Conservation (phyloP, 192 early-diverging fungal genomes). For the Entomortierella parvispora region DNA sequence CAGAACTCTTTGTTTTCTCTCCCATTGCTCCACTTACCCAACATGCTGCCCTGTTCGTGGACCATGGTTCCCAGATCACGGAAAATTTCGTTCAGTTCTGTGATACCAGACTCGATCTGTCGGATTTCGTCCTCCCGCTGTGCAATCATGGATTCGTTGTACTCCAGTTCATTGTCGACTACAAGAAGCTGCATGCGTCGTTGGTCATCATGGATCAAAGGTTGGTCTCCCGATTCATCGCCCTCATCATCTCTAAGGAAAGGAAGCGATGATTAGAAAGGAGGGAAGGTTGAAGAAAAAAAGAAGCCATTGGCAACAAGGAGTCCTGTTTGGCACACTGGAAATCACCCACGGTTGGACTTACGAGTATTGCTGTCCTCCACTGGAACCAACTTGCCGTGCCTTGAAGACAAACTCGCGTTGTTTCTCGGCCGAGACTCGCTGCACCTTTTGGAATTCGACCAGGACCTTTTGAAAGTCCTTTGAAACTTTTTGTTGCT, state of each 20-base stretch:
- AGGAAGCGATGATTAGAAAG: background rate
- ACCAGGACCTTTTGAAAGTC: constrained; percentile 93
- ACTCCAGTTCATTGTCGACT: constrained; percentile 92
- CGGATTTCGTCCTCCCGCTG: constrained; percentile 94
- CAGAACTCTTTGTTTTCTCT: too few relatives aligned
- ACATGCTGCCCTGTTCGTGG: constrained; percentile 91
- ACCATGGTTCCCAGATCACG: constrained; percentile 95
- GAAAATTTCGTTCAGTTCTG: constrained; percentile 97
- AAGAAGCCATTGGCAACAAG: constrained; percentile 4
- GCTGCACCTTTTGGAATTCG: constrained; percentile 90
- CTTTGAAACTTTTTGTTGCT: constrained; percentile 92
- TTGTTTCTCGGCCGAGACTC: constrained; percentile 85
- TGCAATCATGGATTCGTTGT: constrained; percentile 92
- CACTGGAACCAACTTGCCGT: constrained; percentile 57
- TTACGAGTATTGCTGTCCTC: constrained; percentile 42
- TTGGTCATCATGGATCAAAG: constrained; percentile 69
- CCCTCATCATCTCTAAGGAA: constrained; percentile 55
- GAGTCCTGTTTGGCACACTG: background rate
- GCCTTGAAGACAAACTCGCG: constrained; percentile 87
- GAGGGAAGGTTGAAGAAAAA: background rate
- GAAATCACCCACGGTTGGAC: background rate
- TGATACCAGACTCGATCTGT: constrained; percentile 93
- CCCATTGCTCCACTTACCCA: constrained; percentile 66
- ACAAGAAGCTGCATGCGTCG: constrained; percentile 73
- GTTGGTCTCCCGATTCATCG: constrained; percentile 56